A percentile compares a stretch with the other conserved stretches of the same genome.
Evolutionary conservation across 768 basidiomycete species (phyloP).

Genomic region (Tulasnella sp.): DNA sequence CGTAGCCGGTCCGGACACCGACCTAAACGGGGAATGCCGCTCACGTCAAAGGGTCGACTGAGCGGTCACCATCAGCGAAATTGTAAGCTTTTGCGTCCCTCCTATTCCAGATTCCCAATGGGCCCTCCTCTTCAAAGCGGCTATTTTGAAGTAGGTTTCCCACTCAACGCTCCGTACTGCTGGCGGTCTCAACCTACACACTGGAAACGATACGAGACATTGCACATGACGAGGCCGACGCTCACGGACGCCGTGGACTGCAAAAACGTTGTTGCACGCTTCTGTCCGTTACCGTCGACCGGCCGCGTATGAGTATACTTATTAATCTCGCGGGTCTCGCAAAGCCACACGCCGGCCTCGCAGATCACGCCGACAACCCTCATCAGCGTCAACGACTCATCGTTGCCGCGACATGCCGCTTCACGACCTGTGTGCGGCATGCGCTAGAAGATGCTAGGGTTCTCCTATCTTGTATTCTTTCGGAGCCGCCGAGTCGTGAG

Average conservation of each 20-base stretch:
- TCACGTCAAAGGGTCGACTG: background rate
- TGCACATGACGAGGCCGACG: background rate
- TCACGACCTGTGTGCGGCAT: background rate
- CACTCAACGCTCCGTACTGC: background rate
- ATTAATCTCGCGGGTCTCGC: background rate
- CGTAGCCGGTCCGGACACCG: slow-evolving; percentile 6
- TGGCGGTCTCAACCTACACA: background rate
- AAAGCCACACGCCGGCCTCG: slow-evolving; percentile 1
- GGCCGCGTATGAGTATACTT: background rate
- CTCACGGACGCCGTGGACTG: background rate
- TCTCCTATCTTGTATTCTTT: background rate
- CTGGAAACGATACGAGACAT: background rate
- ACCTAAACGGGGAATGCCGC: background rate
- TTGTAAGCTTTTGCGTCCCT: no score
- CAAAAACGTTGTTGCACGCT: background rate
- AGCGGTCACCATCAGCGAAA: background rate
- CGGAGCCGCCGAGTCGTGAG: background rate
- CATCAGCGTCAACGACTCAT: background rate
- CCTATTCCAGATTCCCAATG: background rate
- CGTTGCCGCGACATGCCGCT: background rate
- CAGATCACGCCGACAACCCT: background rate
- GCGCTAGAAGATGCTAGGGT: background rate
- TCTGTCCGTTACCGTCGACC: background rate
- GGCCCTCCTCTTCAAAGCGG: background rate
- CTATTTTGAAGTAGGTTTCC: background rate